phyloP scores from a whole-genome alignment of 345 rosid species.

The Gossypium anomalum region DNA sequence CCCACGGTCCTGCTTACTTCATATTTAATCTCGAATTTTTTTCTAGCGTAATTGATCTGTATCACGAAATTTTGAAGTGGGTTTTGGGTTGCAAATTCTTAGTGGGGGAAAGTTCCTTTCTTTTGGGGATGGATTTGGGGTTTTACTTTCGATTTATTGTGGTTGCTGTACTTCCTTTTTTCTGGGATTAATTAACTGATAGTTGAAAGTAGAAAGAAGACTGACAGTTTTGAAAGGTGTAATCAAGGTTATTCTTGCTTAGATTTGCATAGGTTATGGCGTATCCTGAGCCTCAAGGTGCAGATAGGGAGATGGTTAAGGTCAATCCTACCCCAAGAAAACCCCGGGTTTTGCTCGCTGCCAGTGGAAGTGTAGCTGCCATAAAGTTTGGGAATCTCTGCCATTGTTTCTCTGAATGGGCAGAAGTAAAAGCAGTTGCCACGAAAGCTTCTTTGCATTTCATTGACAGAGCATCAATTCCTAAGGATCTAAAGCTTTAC shows the following conservation, averaged over 20 bases:
- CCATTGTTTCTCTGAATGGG: constrained; percentile 85
- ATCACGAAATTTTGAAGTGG: constrained; percentile 11
- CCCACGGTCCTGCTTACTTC: background rate
- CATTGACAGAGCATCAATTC: constrained; percentile 63
- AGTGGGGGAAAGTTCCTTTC: background rate
- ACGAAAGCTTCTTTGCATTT: constrained; percentile 77
- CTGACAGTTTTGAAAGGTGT: background rate
- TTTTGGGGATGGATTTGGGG: background rate
- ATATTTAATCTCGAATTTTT: background rate
- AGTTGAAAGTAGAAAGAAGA: background rate
- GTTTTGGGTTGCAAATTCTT: background rate
- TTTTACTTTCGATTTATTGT: background rate
- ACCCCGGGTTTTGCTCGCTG: constrained; percentile 70
- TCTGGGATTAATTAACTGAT: background rate
- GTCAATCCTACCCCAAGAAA: constrained; percentile 37
- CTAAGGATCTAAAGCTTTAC: constrained; percentile 62
- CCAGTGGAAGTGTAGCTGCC: constrained; percentile 94
- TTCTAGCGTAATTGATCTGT: background rate
- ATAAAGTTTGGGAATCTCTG: constrained; percentile 86
- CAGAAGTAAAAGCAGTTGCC: constrained; percentile 81
- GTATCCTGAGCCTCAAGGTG: background rate
- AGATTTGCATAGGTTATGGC: constrained; percentile 12
- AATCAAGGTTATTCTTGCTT: background rate
- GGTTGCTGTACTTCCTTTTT: background rate
- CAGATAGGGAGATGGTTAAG: constrained; percentile 30